A percentile compares a stretch with the other conserved stretches of the same genome.
phyloP scores from a whole-genome alignment of 352 stramenopile species.

The Phytophthora sojae region DNA sequence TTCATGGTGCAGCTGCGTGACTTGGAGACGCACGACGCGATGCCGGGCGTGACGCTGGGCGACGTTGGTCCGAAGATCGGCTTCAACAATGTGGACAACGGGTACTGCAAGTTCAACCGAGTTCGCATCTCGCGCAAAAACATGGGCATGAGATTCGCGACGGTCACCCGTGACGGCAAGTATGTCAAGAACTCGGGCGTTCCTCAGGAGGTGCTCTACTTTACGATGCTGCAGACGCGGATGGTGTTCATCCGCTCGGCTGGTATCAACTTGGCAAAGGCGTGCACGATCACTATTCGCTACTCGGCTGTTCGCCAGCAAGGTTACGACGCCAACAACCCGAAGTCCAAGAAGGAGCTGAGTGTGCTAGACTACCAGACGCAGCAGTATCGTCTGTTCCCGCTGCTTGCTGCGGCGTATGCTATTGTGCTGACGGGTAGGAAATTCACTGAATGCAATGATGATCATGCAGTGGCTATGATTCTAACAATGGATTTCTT shows the following conservation, averaged over 20 bases:
- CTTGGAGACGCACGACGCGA: slow-evolving; percentile 73
- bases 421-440: slow-evolving; percentile 81
- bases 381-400: slow-evolving; percentile 96
- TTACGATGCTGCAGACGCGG: slow-evolving; percentile 84
- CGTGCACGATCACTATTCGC: slow-evolving; percentile 93
- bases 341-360: slow-evolving; percentile 66
- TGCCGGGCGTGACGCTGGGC: slow-evolving; percentile 61
- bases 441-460: not conserved
- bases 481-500: not conserved
- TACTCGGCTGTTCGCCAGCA: slow-evolving; percentile 95
- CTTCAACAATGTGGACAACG: slow-evolving; percentile 84
- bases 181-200: slow-evolving; percentile 68
- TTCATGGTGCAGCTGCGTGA: slow-evolving; percentile 96
- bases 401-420: slow-evolving; percentile 92
- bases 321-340: slow-evolving; percentile 72
- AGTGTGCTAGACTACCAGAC: slow-evolving; percentile 96
- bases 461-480: not conserved
- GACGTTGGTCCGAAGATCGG: slow-evolving; percentile 79
- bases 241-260: slow-evolving; percentile 68
- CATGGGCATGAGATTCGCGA: slow-evolving; percentile 75
- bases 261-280: slow-evolving; percentile 78
- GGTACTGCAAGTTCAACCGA: slow-evolving; percentile 62
- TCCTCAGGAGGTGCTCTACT: slow-evolving; percentile 71
- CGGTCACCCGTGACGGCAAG: slow-evolving; percentile 63
- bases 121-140: slow-evolving; percentile 70